These are phyloP conservation scores for Myxozyma mucilagina DNA, from an alignment of 805 yeast species.

Conservation along the genomic window DNA sequence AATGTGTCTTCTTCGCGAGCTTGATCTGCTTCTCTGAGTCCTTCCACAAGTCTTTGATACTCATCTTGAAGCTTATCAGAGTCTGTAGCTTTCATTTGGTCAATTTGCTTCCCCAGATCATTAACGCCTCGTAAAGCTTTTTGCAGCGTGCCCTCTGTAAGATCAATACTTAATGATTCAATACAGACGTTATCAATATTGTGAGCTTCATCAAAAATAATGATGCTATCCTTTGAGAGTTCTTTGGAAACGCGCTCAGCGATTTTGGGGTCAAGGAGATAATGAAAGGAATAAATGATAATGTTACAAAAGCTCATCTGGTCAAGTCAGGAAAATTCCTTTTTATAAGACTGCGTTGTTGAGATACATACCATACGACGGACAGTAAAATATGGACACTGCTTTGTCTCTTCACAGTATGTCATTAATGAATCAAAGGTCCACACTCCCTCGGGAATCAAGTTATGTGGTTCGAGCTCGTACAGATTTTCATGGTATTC, in stretches of 20 bases:
- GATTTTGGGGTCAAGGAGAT: constrained; percentile 92
- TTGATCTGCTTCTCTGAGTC: constrained; percentile 77
- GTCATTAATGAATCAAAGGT: constrained; percentile 82
- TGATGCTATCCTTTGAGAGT: constrained; percentile 85
- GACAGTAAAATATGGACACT: constrained; percentile 96
- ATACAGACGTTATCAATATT: constrained; percentile 96
- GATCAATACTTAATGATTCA: constrained; percentile 86
- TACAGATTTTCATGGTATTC: constrained; percentile 88
- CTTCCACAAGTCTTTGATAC: constrained; percentile 86
- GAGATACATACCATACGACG: constrained; percentile 86
- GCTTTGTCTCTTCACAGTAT: constrained; percentile 74
- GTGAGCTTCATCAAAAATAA: constrained; percentile 98
- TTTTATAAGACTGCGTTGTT: neutral
- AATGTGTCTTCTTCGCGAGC: constrained; percentile 63
- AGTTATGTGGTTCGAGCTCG: constrained; percentile 81
- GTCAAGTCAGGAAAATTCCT: neutral
- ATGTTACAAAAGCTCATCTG: constrained; percentile 67
- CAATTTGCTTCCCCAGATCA: constrained; percentile 75
- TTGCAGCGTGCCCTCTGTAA: constrained; percentile 85
- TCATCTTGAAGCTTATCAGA: constrained; percentile 83
- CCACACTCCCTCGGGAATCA: constrained; percentile 90
- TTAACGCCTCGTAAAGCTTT: constrained; percentile 86
- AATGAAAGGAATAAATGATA: constrained; percentile 94
- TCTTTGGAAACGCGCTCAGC: constrained; percentile 94
- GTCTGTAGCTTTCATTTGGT: constrained; percentile 78